Base-by-base conservation (phyloP, 1,139 yeast species). In the Protomyces arabidopsidicola region DNA sequence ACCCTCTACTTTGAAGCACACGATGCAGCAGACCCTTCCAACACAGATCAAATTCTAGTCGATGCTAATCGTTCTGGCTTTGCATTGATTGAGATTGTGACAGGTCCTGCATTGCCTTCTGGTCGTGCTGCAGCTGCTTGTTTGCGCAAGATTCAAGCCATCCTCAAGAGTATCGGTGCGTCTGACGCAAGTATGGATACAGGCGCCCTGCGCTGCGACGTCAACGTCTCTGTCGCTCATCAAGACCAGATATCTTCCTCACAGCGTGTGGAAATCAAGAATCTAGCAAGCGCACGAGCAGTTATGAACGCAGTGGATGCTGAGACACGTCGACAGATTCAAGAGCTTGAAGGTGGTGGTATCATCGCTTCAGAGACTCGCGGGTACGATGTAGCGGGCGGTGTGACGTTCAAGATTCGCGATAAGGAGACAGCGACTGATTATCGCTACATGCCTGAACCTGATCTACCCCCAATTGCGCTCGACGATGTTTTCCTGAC, bases 181-280 rank as follows among this genome's bases (percentile, higher is more conserved):
- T 90, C 96, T 69, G 81, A 95, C 0, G 98, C 97, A 24, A 96
- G 90, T 69, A 78, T 93, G 70, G 98, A 93, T 72, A 84, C 91
- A 0, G 98, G 98, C 8, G 95, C 97, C 0, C 87, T 95, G 80
- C 81, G 99, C 71, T 95, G 91, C 2, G 99, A 93, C 72, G 98
- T 90, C 8, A 93, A 93, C 70, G 81, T 93, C 18, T 88, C 95
- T 54, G 85, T 93, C 2, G 83, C 83, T 65, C 84, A 35, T 20
- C 54, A 57, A 5, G 48, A 16, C 6, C 58, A 56, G 35, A 57
- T 36, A 2, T 38, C 35, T 8, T 53, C 57, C 6, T 35, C 55
- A 12, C 81, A 85, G 55, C 76, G 98, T 66, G 90, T 91, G 31
- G 98, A 93, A 71, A 82, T 93, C 70, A 95, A 93, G 72, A 93